These are phyloP conservation scores for Vanilla planifolia DNA, from an alignment of 106 monocot genomes.

Conservation along the genomic window DNA sequence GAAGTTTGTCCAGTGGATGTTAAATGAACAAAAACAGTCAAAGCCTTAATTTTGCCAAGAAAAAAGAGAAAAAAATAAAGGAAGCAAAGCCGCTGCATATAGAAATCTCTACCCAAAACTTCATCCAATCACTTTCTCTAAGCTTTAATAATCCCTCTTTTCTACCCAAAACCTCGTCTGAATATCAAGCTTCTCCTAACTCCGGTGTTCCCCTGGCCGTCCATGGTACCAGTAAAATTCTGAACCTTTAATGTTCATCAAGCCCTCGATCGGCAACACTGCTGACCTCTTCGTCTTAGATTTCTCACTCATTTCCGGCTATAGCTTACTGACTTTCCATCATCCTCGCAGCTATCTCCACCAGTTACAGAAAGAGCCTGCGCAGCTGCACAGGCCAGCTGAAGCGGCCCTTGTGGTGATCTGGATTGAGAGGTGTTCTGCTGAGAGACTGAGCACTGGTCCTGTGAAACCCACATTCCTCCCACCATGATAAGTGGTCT, in stretches of 20 bases:
- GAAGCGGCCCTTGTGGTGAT: constrained; percentile 72
- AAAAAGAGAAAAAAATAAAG: not conserved
- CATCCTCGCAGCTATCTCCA: constrained; percentile 57
- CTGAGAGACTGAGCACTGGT: constrained; percentile 14
- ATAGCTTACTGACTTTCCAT: constrained; percentile 70
- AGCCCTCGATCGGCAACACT: not conserved
- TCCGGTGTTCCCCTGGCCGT: not conserved
- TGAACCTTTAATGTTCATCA: not conserved
- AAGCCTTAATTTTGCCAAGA: no score
- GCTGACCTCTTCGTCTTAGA: no score
- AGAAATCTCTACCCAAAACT: constrained; percentile 1
- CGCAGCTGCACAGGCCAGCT: constrained; percentile 17
- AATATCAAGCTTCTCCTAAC: not conserved
- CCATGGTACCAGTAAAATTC: not conserved
- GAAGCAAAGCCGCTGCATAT: not conserved
- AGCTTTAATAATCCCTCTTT: not conserved
- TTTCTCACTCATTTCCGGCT: constrained; percentile 64
- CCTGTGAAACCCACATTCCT: constrained; percentile 37
- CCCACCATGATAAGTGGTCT: constrained; percentile 35
- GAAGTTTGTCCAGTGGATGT: not conserved
- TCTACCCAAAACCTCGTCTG: not conserved
- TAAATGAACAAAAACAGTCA: not conserved
- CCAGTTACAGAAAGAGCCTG: constrained; percentile 26
- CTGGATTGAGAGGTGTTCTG: constrained; percentile 45
- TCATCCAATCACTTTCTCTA: not conserved